Conservation (phyloP, 116 monocot genomes). For the Thalassia testudinum region DNA sequence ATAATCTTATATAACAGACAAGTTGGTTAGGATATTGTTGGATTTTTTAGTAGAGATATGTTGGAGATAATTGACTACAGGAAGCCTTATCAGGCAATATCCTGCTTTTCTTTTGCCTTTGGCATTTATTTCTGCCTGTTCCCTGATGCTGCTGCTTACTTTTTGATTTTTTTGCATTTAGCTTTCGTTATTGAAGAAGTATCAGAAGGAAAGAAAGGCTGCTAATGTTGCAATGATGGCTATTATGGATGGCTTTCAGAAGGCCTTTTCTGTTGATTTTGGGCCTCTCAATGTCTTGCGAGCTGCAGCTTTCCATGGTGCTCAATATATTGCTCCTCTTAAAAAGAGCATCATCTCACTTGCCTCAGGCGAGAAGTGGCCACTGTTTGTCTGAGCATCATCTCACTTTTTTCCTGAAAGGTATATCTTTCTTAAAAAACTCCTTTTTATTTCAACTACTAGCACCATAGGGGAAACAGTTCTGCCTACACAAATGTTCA, state of each 20-base stretch:
- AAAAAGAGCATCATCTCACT: constrained; percentile 81
- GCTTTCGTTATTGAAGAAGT: constrained; percentile 69
- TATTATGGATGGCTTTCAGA: constrained; percentile 82
- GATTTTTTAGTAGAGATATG: too few species aligned
- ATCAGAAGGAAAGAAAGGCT: constrained; percentile 69
- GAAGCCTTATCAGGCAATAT: too few species aligned
- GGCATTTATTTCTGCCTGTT: neutral
- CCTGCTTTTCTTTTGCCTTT: neutral
- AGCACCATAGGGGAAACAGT: too few species aligned
- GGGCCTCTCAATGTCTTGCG: constrained; percentile 79
- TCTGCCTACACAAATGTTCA: too few species aligned
- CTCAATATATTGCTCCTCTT: constrained; percentile 70
- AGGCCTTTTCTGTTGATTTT: constrained; percentile 71
- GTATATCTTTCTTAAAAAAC: too few species aligned
- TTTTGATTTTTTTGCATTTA: constrained; percentile 17
- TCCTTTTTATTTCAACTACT: too few species aligned
- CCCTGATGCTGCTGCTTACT: neutral
- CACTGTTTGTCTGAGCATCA: constrained; percentile 48
- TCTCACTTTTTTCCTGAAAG: too few species aligned
- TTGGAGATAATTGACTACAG: too few species aligned
- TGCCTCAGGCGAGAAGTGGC: constrained; percentile 82
- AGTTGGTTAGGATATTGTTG: too few species aligned
- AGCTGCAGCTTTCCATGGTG: constrained; percentile 87
- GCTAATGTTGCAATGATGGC: constrained; percentile 90
- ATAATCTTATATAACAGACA: too few species aligned